These are phyloP conservation scores for Apiospora koreana DNA, from an alignment of 2,329 filamentous ascomycete genomes.

Conservation along the genomic window DNA sequence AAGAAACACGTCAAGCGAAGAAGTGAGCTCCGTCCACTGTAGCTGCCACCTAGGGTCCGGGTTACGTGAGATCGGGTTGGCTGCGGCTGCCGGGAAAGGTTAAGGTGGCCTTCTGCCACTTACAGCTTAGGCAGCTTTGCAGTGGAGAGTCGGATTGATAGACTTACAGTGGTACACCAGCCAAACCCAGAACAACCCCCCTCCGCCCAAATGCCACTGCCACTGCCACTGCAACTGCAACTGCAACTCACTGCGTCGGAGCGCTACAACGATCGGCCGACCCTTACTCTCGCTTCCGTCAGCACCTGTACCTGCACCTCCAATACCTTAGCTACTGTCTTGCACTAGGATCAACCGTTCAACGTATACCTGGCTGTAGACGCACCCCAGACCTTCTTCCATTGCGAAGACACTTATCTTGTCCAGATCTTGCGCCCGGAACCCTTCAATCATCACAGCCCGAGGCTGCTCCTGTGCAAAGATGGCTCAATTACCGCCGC, in stretches of 20 bases:
- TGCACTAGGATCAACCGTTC: neutral
- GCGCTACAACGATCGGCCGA: conserved; percentile 8
- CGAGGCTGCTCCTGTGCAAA: neutral
- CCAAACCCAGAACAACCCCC: neutral
- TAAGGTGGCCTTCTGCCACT: conserved; percentile 1
- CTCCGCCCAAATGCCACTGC: neutral
- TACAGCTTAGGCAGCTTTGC: neutral
- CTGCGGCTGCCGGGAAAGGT: neutral
- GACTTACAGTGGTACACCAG: neutral
- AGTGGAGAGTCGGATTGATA: neutral
- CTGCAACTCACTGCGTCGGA: neutral
- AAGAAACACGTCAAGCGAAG: neutral
- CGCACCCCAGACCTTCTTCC: neutral
- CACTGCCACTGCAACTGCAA: neutral
- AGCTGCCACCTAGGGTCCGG: neutral
- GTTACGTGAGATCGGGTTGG: neutral
- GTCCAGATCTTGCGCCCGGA: neutral
- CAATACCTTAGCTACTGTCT: neutral
- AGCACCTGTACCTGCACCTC: neutral
- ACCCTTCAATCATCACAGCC: neutral
- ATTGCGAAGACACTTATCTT: neutral
- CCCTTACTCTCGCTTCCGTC: neutral
- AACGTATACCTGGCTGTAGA: neutral
- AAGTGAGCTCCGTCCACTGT: neutral
- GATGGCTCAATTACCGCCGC: conserved; percentile 85